A percentile compares a stretch with the other conserved stretches of the same genome.
These are phyloP conservation scores for Aspergillus niger DNA, from an alignment of 2,329 filamentous ascomycete species.

Conservation along the genomic window DNA sequence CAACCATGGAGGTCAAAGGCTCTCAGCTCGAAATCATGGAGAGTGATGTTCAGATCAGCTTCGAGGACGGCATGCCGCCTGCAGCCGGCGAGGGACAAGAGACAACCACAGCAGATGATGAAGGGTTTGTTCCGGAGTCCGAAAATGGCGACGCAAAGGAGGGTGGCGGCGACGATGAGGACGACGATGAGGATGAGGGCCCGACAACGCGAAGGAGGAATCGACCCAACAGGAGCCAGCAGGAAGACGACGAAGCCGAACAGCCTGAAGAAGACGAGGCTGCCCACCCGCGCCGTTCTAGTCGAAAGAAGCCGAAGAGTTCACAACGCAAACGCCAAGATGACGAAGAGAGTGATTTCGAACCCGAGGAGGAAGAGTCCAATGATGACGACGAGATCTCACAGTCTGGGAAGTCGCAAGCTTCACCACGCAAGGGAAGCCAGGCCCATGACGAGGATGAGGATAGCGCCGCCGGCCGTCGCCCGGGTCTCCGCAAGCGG, in stretches of 20 bases:
- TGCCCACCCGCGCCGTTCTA: constrained; percentile 39
- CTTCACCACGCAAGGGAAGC: constrained; percentile 44
- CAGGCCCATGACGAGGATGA: constrained; percentile 50
- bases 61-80: constrained; percentile 35
- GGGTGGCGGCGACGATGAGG: constrained; percentile 40
- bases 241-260: constrained; percentile 24
- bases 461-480: constrained; percentile 51
- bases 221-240: constrained; percentile 28
- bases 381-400: constrained; percentile 57
- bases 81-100: constrained; percentile 24
- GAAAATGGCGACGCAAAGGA: constrained; percentile 40
- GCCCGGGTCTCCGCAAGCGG: constrained; percentile 55
- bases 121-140: constrained; percentile 44
- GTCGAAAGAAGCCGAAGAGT: constrained; percentile 44
- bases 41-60: constrained; percentile 40
- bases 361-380: constrained; percentile 58
- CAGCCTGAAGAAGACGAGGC: constrained; percentile 36
- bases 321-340: constrained; percentile 51
- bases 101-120: constrained; percentile 37
- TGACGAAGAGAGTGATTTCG: constrained; percentile 63
- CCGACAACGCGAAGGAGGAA: constrained; percentile 53
- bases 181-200: constrained; percentile 55
- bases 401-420: constrained; percentile 52
- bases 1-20: constrained; percentile 38
- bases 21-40: constrained; percentile 48